Percentiles rank a stretch among this genome's conserved stretches.
phyloP scores from a whole-genome alignment of 1,284 basidiomycete genomes.

The Schizopora paradoxa region DNA sequence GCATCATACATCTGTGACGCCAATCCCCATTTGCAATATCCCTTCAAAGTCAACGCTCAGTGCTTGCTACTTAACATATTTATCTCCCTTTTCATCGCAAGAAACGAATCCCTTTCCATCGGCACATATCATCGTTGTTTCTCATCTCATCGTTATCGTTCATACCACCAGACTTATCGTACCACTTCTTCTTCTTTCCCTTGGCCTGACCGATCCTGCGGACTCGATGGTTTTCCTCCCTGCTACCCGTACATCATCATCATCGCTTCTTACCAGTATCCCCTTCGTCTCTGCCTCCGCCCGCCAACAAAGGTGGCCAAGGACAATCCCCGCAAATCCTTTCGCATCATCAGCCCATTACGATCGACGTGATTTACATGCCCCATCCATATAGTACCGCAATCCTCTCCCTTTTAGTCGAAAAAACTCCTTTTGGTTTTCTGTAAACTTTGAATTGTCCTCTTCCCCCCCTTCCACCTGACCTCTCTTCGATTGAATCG shows the following conservation, averaged over 20 bases:
- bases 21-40: background rate
- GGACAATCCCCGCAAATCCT: too few relatives aligned
- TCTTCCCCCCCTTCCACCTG: constrained; percentile 2
- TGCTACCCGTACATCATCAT: constrained; percentile 11
- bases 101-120: too few relatives aligned
- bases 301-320: too few relatives aligned
- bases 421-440: constrained; percentile 5
- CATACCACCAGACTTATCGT: background rate
- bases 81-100: too few relatives aligned
- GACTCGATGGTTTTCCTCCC: constrained; percentile 12
- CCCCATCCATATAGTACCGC: too few relatives aligned
- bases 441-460: constrained; percentile 11
- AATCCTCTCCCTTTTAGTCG: too few relatives aligned
- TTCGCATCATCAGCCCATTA: too few relatives aligned
- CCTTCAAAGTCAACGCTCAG: background rate
- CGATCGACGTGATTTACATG: too few relatives aligned
- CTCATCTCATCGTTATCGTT: background rate
- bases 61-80: background rate
- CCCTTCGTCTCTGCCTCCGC: constrained; percentile 5
- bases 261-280: constrained; percentile 5
- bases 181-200: background rate
- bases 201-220: constrained; percentile 12
- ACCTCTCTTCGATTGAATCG: background rate
- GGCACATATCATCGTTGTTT: too few relatives aligned
- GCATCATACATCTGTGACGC: background rate